Evolutionary conservation across 306 rosid species (phyloP).

Genomic region (Adenanthera pavonina): DNA sequence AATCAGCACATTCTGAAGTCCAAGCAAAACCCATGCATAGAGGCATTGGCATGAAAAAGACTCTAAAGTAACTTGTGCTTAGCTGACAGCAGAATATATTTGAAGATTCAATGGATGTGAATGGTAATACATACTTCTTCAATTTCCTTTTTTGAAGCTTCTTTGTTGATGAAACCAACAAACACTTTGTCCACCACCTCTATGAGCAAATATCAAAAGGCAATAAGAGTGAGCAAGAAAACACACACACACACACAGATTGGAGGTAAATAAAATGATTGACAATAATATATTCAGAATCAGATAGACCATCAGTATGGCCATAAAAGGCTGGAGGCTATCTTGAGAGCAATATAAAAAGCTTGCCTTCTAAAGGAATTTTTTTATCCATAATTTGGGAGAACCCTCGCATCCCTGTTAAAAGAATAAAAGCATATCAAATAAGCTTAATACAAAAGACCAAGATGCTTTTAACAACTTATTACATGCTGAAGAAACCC

Average conservation of each 20-base stretch:
- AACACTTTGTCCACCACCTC: conserved; percentile 69
- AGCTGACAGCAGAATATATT: conserved; percentile 37
- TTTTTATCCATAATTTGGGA: conserved; percentile 10
- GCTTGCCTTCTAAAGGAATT: not conserved
- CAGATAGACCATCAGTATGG: not conserved
- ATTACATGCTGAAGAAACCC: not conserved
- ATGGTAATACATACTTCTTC: conserved; percentile 68
- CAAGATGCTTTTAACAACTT: not conserved
- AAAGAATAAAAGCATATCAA: not conserved
- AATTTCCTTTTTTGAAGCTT: conserved; percentile 68
- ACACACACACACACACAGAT: not conserved
- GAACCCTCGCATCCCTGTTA: conserved; percentile 18
- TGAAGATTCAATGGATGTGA: conserved; percentile 32
- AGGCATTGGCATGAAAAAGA: conserved; percentile 30
- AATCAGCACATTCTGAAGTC: conserved; percentile 34
- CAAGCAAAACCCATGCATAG: conserved; percentile 29
- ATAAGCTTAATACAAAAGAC: not conserved
- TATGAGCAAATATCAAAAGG: conserved; percentile 43
- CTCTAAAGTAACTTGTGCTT: conserved; percentile 35
- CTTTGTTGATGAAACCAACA: conserved; percentile 64
- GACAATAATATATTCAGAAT: conserved; percentile 23
- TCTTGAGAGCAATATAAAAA: not conserved
- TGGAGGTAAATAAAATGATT: conserved; percentile 2
- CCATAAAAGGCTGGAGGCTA: conserved; percentile 7
- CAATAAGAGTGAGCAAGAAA: conserved; percentile 22